Evolutionary conservation across 768 basidiomycete species (phyloP).

Genomic region (Pulveroboletus frians): DNA sequence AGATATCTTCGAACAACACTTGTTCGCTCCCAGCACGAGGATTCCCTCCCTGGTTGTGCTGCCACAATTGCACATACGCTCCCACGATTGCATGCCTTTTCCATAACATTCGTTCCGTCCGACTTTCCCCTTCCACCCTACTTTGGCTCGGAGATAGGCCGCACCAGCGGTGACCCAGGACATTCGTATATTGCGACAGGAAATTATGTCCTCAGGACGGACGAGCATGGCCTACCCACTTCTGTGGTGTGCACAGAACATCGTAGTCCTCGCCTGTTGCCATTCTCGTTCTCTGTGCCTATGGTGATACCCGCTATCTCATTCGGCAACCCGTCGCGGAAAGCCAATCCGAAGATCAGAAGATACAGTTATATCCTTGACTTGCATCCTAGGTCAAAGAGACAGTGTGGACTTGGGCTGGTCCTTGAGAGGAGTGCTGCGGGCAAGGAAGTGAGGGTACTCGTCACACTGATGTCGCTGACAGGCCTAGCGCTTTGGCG

Average conservation of each 20-base stretch:
- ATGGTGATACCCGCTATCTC: constrained; percentile 25
- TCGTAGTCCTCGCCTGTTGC: constrained; percentile 22
- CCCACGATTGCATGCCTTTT: constrained; percentile 61
- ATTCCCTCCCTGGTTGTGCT: constrained; percentile 53
- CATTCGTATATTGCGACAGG: constrained; percentile 38
- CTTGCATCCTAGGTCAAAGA: constrained; percentile 33
- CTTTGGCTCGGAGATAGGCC: constrained; percentile 40
- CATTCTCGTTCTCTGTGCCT: constrained; percentile 28
- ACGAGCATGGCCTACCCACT: constrained; percentile 60
- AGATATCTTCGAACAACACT: constrained; percentile 58
- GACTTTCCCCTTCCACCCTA: constrained; percentile 47
- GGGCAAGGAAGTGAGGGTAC: constrained; percentile 55
- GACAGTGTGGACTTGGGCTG: constrained; percentile 39
- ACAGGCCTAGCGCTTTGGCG: constrained; percentile 30
- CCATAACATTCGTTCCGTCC: constrained; percentile 60
- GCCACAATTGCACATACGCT: constrained; percentile 58
- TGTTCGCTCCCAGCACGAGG: constrained; percentile 64
- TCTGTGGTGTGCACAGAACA: constrained; percentile 49
- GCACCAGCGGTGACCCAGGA: constrained; percentile 25
- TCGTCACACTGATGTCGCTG: constrained; percentile 23
- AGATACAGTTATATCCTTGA: constrained; percentile 24
- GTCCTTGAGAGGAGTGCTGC: constrained; percentile 55
- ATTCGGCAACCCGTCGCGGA: constrained; percentile 14
- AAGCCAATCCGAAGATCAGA: constrained; percentile 29
- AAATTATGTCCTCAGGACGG: constrained; percentile 51